A percentile compares a stretch with the other conserved stretches of the same genome.
These are phyloP conservation scores for Mortierella sp. DNA, from an alignment of 371 early-diverging fungal genomes.

Conservation along the genomic window DNA sequence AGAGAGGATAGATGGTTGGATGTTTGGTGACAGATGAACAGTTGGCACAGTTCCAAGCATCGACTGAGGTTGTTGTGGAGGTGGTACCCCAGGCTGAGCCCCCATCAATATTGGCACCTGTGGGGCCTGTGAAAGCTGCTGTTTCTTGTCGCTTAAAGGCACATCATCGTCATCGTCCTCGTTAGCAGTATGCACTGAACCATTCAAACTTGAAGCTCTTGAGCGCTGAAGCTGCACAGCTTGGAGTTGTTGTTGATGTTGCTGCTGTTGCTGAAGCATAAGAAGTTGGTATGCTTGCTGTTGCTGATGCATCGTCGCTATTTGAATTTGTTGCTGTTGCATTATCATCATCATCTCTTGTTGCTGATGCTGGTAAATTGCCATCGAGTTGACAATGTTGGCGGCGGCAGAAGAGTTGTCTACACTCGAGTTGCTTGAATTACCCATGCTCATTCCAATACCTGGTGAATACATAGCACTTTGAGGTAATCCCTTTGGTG, in stretches of 20 bases:
- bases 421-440: slow-evolving; percentile 20
- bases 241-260: slow-evolving; percentile 44
- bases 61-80: neutral
- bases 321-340: slow-evolving; percentile 54
- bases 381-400: slow-evolving; percentile 31
- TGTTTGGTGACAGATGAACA: slow-evolving; percentile 13
- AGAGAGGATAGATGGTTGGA: slow-evolving; percentile 13
- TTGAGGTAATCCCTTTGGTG: neutral
- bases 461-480: neutral
- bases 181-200: slow-evolving; percentile 9
- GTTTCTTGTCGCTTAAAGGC: slow-evolving; percentile 34
- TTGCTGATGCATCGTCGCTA: slow-evolving; percentile 51
- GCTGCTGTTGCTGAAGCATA: slow-evolving; percentile 47
- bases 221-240: slow-evolving; percentile 30
- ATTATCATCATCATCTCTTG: slow-evolving; percentile 53
- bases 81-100: neutral
- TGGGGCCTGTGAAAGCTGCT: slow-evolving; percentile 18
- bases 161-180: slow-evolving; percentile 29
- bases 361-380: slow-evolving; percentile 54
- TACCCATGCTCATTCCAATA: slow-evolving; percentile 8
- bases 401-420: slow-evolving; percentile 14
- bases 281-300: slow-evolving; percentile 45
- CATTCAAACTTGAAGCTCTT: slow-evolving; percentile 11
- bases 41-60: slow-evolving; percentile 6
- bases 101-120: slow-evolving; percentile 1